Evolutionary conservation across 106 monocot species (phyloP).

Genomic region (Dendrobium chrysotoxum): DNA sequence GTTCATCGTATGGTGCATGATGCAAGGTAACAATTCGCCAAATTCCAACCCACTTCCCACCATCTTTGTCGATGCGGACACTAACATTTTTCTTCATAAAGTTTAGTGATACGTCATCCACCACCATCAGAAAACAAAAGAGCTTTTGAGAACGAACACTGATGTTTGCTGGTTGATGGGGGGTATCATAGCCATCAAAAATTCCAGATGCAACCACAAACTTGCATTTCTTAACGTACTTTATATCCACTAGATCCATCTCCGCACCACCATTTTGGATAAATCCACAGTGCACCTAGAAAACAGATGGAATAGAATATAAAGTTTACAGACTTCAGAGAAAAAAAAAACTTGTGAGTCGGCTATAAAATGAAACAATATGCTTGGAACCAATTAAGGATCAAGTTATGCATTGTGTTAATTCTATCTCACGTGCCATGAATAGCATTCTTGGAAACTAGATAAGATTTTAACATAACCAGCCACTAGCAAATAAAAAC

Average conservation of each 20-base stretch:
- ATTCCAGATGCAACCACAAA: constrained; percentile 98
- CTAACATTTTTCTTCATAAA: constrained; percentile 70
- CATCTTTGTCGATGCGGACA: constrained; percentile 43
- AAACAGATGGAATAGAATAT: constrained; percentile 1
- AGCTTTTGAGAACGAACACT: constrained; percentile 76
- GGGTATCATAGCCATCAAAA: constrained; percentile 95
- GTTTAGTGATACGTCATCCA: constrained; percentile 71
- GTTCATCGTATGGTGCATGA: constrained; percentile 83
- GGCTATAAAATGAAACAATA: neutral
- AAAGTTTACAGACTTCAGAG: neutral
- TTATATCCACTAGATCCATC: constrained; percentile 74
- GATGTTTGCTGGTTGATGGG: constrained; percentile 89
- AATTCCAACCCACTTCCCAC: constrained; percentile 95
- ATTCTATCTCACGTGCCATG: neutral
- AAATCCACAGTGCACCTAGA: constrained; percentile 95
- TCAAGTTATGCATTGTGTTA: neutral
- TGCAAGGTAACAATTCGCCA: constrained; percentile 81
- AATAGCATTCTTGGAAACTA: neutral
- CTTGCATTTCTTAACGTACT: constrained; percentile 63
- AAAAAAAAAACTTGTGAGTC: no score
- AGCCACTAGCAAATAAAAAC: neutral
- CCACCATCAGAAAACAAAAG: constrained; percentile 94
- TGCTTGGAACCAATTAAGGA: neutral
- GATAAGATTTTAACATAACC: neutral
- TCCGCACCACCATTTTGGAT: constrained; percentile 82